Conservation (phyloP, 2,329 filamentous ascomycete genomes). For the Aspergillus clavatus region DNA sequence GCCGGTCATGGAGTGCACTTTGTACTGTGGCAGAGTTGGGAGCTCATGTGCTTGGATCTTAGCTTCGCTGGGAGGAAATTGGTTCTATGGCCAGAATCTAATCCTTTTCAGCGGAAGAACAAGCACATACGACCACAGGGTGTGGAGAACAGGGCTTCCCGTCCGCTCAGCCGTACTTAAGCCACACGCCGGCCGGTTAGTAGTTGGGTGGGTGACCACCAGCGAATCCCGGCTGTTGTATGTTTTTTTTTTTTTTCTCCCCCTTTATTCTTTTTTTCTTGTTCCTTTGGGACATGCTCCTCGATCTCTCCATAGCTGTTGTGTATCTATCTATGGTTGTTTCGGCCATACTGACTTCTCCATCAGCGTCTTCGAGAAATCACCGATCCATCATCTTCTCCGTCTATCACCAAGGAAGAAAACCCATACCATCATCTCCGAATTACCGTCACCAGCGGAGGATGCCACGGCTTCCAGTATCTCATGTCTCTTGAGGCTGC, state of each 20-base stretch:
- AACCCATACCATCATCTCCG: slow-evolving; percentile 84
- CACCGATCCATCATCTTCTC: slow-evolving; percentile 48
- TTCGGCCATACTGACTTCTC: slow-evolving; percentile 14
- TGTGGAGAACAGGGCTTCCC: slow-evolving; percentile 45
- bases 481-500: slow-evolving; percentile 72
- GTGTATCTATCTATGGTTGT: background rate
- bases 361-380: slow-evolving; percentile 66
- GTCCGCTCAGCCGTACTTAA: slow-evolving; percentile 46
- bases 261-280: slow-evolving; percentile 5
- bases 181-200: slow-evolving; percentile 44
- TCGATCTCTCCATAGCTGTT: background rate
- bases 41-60: background rate
- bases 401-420: slow-evolving; percentile 32
- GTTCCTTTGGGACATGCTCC: background rate
- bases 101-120: background rate
- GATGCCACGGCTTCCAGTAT: slow-evolving; percentile 98
- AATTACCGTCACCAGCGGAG: slow-evolving; percentile 85
- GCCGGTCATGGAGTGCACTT: background rate
- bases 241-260: slow-evolving; percentile 30
- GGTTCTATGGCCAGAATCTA: slow-evolving; percentile 10
- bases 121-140: slow-evolving; percentile 43
- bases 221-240: slow-evolving; percentile 44
- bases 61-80: background rate
- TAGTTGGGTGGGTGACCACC: slow-evolving; percentile 46
- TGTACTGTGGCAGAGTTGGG: background rate